Evolutionary conservation across 768 basidiomycete genomes (phyloP), one percentile per base, ranked within the genome.

Genomic region (Mycena floridula): DNA sequence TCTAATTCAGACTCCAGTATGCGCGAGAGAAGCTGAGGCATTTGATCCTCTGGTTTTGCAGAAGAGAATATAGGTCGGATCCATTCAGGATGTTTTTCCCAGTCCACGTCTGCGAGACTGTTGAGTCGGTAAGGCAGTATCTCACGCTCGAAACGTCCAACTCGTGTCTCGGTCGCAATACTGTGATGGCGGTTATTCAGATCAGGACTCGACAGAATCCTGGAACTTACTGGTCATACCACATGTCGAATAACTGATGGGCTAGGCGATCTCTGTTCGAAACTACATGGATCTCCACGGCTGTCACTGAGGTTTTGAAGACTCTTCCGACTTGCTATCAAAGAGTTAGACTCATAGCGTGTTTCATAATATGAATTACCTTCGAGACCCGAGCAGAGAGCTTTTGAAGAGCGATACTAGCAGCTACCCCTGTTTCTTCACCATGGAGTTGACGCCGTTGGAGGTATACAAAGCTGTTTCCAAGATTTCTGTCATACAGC

Each of bases 251-350:
- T 0, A 79, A 55, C 59, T 82, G 79, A 53, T 82, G 80, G 0
- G 81, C 77, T 3, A 81, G 64, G 8, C 79, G 72, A 56, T 84
- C 82, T 11, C 81, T 65, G 54, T 83, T 82, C 0, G 82, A 84
- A 8, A 84, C 74, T 4, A 85, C 82, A 54, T 84, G 82, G 7
- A 84, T 68, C 49, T 85, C 82, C 27, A 83, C 70, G 5, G 66
- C 67, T 9, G 62, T 60, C 0, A 81, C 68, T 0, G 79, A 72
- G 0, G 72, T 62, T 27, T 74, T 70, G 39, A 75, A 68, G 21
- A 85, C 55, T 30, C 77, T 62, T 4, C 82, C 82, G 9, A 81
- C 55, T 77, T 82, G 81, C 82, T 85, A 35, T 26, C 2, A 36
- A 44, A 9, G 30, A 7, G 20, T 28, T 12, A 7, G 1, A n/a